Percentiles rank a stretch among this genome's conserved stretches.
Evolutionary conservation across 495 filamentous ascomycete genomes (phyloP).

Genomic region (Penicillium salamii): DNA sequence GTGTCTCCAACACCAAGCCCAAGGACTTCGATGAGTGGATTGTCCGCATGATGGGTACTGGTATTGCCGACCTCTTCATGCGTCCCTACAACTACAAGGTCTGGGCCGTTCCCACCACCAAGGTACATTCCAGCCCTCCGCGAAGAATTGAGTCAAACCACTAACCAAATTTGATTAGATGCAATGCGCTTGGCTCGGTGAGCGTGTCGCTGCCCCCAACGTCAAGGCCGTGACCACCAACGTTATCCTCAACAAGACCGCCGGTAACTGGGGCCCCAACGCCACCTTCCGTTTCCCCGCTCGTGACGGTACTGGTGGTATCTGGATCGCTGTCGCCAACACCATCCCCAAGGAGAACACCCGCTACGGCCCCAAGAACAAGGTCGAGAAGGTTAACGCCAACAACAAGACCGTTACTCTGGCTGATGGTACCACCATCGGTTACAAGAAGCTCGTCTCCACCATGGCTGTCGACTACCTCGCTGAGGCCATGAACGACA

Average conservation of each 20-base stretch:
- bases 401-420: constrained; percentile 78
- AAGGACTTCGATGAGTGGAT: constrained; percentile 99
- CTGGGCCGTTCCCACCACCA: constrained; percentile 97
- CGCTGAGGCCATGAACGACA: constrained; percentile 81
- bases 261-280: constrained; percentile 98
- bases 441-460: constrained; percentile 87
- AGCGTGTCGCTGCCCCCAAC: constrained; percentile 96
- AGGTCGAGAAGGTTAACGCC: constrained; percentile 81
- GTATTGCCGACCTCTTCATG: constrained; percentile 97
- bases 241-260: constrained; percentile 91
- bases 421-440: constrained; percentile 82
- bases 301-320: constrained; percentile 90
- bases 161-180: constrained; percentile 56
- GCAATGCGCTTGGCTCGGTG: constrained; percentile 99
- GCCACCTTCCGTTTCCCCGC: constrained; percentile 98
- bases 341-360: constrained; percentile 91
- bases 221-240: constrained; percentile 94
- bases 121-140: constrained; percentile 55
- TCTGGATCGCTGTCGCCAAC: constrained; percentile 97
- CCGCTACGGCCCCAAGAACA: constrained; percentile 79
- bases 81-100: constrained; percentile 99
- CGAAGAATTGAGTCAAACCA: neutral
- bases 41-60: constrained; percentile 82
- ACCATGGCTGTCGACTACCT: constrained; percentile 96
- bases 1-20: constrained; percentile 85